These are phyloP conservation scores for Botrytis fabae DNA, from an alignment of 2,329 filamentous ascomycete species.

Conservation along the genomic window DNA sequence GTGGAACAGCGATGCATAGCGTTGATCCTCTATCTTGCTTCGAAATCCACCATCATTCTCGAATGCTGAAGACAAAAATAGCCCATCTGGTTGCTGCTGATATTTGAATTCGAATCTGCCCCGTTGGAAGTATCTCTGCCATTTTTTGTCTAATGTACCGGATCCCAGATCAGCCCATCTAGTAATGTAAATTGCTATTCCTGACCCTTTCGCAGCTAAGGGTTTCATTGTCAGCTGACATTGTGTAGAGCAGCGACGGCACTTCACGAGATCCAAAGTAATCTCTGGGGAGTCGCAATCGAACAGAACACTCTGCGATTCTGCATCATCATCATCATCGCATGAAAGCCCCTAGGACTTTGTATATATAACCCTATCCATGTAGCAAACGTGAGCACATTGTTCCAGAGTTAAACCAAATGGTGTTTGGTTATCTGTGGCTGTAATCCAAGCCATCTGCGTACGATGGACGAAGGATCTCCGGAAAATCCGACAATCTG, in stretches of 20 bases:
- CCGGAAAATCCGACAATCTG: background rate
- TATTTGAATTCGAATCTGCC: background rate
- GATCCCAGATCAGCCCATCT: background rate
- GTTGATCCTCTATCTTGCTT: background rate
- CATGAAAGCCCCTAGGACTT: background rate
- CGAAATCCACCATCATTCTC: background rate
- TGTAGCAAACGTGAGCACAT: background rate
- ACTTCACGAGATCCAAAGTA: background rate
- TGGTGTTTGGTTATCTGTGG: background rate
- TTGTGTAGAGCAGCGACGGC: background rate
- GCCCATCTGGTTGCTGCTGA: background rate
- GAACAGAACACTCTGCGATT: background rate
- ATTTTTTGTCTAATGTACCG: background rate
- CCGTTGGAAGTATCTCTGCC: background rate
- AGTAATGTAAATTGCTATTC: background rate
- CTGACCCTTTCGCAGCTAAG: background rate
- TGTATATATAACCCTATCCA: background rate
- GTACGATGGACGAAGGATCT: background rate
- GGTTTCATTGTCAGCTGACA: background rate
- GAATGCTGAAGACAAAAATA: background rate
- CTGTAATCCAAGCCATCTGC: background rate
- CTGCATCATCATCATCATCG: background rate
- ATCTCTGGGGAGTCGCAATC: background rate
- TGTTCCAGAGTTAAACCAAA: background rate
- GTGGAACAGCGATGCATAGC: background rate